Base-by-base conservation (phyloP, 192 early-diverging fungal species). In the Physocladia obscura region DNA sequence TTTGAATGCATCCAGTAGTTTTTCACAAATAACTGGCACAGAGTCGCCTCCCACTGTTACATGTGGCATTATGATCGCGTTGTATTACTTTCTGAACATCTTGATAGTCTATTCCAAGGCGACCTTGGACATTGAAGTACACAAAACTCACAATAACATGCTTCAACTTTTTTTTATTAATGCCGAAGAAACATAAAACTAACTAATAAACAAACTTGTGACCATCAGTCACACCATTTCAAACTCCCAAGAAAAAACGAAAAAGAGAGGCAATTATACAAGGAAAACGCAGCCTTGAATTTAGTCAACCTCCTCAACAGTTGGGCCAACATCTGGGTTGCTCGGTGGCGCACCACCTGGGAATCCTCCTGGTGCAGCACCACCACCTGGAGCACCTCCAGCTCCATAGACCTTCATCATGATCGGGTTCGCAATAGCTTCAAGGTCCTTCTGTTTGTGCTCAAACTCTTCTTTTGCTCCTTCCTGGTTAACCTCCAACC, bases 391-490 rank as follows among this genome's bases (percentile, higher is more conserved):
- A 44, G 11, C 40, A 57, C 87, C 94, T 47, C 76, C 88, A 67
- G 76, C 84, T 77, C 90, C 86, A 84, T 98, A 97, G 76, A 98
- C 75, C 84, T 92, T 94, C 80, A 83, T 90, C 93, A 97, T 97
- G 88, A 99, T 97, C 72, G 95, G 94, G 89, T 96, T 95, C 73
- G 94, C 93, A 67, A 92, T 70, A 73, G 86, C 86, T 85, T 97
- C 94, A 57, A 99, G 87, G 70, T 94, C 89, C 90, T 97, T 97
- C 86, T 96, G 92, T 77, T 87, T 88, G 75, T 84, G 72, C 82
- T 97, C 94, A 77, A 91, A 97, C 88, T 99, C 97, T 80, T 99
- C 97, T 87, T 95, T 99, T 75, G 91, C 88, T 51, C 92, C 97
- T 84, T 97, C 97, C 74, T 92, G 89, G 78, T 90, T 92, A 67